Base-by-base conservation (phyloP, 108 stramenopile species). In the Nitzschia palea region DNA sequence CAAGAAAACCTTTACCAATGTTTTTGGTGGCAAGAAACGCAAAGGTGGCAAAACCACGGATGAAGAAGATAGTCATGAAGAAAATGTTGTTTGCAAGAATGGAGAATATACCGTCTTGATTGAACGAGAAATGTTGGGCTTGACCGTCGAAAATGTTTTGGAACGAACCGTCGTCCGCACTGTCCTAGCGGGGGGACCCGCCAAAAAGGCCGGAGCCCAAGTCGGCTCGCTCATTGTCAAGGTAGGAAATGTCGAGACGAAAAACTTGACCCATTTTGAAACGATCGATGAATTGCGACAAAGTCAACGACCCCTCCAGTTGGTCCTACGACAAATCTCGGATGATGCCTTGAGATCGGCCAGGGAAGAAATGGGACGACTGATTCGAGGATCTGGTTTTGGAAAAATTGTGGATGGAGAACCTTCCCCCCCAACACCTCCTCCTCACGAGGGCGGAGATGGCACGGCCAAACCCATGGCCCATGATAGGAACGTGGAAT, bases 131-230 rank as follows among this genome's bases (percentile, higher is more conserved):
- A 92, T 91, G 89, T 75, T 95, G 0, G 94, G 94, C 27, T 76
- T 95, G 15, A 95, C 94, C 3, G 94, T 95, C 27, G 94, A 95
- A 57, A 95, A 95, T 73, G 91, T 95, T 10, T 65, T 95, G 22
- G 94, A 95, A 75, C 73, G 94, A 0, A 95, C 94, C 12, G 86
- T 95, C 22, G 86, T 95, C 15, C 79, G 94, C 3, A 92, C 94
- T 8, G 86, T 95, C 15, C 60, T 92, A 2, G 86, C 86, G 8
- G 81, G 83, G 26, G 93, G 93, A 20, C 90, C 89, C 0, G 93
- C 93, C 26, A 89, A 87, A 54, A 85, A 78, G 55, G 86, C 94
- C 1, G 89, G 89, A 25, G 88, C 93, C 34, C 83, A 81, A 51
- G 83, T 94, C 10, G 93, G 93, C 0, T 86, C 86, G 1, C 61